Conservation (phyloP, 257 asterid species). For the Plantago ovata region DNA sequence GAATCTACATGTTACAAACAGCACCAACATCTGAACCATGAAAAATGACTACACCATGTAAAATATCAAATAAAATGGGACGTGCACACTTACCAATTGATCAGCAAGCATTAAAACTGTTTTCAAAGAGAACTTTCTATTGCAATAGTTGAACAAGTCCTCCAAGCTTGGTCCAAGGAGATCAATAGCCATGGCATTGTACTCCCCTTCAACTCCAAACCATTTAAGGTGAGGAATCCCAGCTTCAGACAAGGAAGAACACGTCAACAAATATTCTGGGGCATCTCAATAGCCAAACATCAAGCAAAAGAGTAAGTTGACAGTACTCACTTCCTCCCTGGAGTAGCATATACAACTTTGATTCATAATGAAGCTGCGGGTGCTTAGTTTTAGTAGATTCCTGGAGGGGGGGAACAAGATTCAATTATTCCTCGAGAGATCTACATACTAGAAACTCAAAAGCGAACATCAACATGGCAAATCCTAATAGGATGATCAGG, state of each 20-base stretch:
- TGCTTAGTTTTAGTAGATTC: slow-evolving; percentile 85
- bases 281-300: slow-evolving; percentile 9
- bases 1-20: slow-evolving; percentile 39
- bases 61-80: slow-evolving; percentile 3
- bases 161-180: slow-evolving; percentile 91
- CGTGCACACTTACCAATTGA: slow-evolving; percentile 66
- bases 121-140: slow-evolving; percentile 68
- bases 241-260: slow-evolving; percentile 41
- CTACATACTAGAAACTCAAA: slow-evolving; percentile 5
- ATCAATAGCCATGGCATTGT: slow-evolving; percentile 86
- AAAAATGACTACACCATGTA: slow-evolving; percentile 2
- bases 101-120: slow-evolving; percentile 89
- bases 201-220: slow-evolving; percentile 89
- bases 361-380: slow-evolving; percentile 92
- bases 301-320: slow-evolving; percentile 2
- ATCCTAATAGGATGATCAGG: too few relatives aligned
- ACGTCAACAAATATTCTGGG: slow-evolving; percentile 10
- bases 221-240: slow-evolving; percentile 85
- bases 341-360: slow-evolving; percentile 82
- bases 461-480: neutral
- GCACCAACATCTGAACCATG: slow-evolving; percentile 11
- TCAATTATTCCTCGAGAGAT: neutral
- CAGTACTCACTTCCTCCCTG: slow-evolving; percentile 86
- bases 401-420: slow-evolving; percentile 27
- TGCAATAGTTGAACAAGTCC: slow-evolving; percentile 83